Evolutionary conservation across 345 rosid species (phyloP).

Genomic region (Eucalyptus cloeziana): DNA sequence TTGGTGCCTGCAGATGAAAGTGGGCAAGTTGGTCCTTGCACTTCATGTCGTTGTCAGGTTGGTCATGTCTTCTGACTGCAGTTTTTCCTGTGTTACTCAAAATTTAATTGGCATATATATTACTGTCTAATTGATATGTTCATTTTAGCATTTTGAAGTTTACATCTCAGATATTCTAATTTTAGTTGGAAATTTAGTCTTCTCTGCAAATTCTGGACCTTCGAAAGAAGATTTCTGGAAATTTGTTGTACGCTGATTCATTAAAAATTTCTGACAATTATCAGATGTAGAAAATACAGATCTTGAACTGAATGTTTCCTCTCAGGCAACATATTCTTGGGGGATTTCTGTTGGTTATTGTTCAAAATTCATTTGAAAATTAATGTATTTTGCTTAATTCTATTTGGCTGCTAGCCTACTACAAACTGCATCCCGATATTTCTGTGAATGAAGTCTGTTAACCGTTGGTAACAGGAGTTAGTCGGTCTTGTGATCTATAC

Average conservation of each 20-base stretch:
- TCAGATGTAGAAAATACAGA: neutral
- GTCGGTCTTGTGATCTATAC: neutral
- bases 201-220: neutral
- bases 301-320: neutral
- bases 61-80: slow-evolving; percentile 3
- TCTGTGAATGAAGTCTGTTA: neutral
- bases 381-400: neutral
- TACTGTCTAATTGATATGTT: neutral
- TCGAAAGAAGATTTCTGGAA: neutral
- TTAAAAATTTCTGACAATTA: neutral
- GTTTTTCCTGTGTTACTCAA: neutral
- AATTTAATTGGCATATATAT: neutral
- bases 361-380: neutral
- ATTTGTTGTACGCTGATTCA: neutral
- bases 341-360: neutral
- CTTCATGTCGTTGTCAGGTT: slow-evolving; percentile 96
- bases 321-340: neutral
- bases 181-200: neutral
- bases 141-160: neutral
- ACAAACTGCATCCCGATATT: neutral
- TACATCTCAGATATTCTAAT: neutral
- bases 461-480: neutral
- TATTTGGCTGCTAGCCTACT: neutral
- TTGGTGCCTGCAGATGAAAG: slow-evolving; percentile 38
- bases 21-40: slow-evolving; percentile 87